Evolutionary conservation across 2,329 filamentous ascomycete genomes (phyloP), one percentile per base, ranked within the genome.

Genomic region (Fusarium equiseti): DNA sequence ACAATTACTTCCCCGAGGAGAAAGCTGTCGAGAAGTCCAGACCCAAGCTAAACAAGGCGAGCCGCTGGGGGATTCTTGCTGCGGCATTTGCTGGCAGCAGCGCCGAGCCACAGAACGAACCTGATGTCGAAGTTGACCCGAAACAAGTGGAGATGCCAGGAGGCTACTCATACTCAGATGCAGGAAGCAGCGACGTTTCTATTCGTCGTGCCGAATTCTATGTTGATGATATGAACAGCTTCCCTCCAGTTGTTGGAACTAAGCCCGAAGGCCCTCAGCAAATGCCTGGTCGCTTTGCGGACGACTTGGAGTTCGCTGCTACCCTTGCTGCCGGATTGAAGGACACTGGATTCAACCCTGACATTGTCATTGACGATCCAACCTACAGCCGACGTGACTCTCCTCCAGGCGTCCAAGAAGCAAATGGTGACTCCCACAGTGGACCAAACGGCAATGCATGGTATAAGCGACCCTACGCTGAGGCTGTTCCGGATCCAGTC

Each of bases 221-320:
- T 18, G 62, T 75, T 51, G 83, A 85, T 16, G 82, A 84, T 40
- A 72, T 81, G 3, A 81, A 83, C 40, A 81, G 81, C 18, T 78
- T 77, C 9, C 85, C 87, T 18, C 87, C 87, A 29, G 76, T 84
- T 22, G 84, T 87, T 20, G 89, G 90, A 6, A 86, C 89, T 6
- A 90, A 90, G 73, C 87, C 87, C 11, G 68, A 80, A 13, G 84
- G 81, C 66, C 82, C 84, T n/a, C 81, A 81, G 45, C 84, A 87
- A 60, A 87, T 91, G 78, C 90, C 91, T 26, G 91, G 91, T 22
- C 81, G 86, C 12, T 94, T 92, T 74, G 87, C 82, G 3, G 87
- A 90, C 60, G 91, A 93, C 71, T 80, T 91, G 11, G 89, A 89
- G 54, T 93, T 94, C 71, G 88, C 90, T 10, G 91, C 91, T 29